Evolutionary conservation across 2,329 filamentous ascomycete genomes (phyloP).

Genomic region (Fonsecaea pedrosoi): DNA sequence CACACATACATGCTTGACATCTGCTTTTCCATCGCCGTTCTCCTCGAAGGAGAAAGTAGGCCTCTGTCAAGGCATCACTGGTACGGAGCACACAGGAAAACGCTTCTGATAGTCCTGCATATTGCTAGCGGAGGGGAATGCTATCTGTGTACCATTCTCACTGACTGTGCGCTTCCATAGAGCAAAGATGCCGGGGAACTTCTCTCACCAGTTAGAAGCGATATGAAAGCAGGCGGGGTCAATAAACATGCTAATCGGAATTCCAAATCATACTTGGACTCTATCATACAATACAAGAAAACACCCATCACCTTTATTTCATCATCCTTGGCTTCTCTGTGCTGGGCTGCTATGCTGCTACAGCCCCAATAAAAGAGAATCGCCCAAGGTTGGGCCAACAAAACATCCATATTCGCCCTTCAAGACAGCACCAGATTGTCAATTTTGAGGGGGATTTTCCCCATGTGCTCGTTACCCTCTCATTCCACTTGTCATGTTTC

Average conservation of each 20-base stretch:
- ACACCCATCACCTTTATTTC: slow-evolving; percentile 4
- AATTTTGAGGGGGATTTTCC: not conserved
- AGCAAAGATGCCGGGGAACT: not conserved
- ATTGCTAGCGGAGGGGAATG: no score
- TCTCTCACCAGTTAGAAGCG: not conserved
- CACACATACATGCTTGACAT: no score
- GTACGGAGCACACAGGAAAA: no score
- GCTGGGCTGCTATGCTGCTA: slow-evolving; percentile 4
- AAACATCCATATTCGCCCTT: not conserved
- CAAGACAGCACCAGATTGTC: slow-evolving; percentile 16
- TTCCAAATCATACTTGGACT: slow-evolving; percentile 30
- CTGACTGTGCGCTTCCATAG: not conserved
- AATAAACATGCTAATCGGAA: slow-evolving; percentile 24
- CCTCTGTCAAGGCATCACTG: no score
- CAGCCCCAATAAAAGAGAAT: not conserved
- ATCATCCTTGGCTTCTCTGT: slow-evolving; percentile 1
- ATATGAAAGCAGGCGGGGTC: not conserved
- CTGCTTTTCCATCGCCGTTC: no score
- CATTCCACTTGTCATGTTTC: not conserved
- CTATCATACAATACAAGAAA: slow-evolving; percentile 29
- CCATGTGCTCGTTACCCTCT: not conserved
- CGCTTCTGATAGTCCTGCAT: no score
- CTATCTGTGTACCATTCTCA: no score
- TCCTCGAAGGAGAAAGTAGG: no score
- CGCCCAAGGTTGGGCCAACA: not conserved